These are phyloP conservation scores for Kwoniella bestiolae DNA, from an alignment of 768 basidiomycete species.

Conservation along the genomic window DNA sequence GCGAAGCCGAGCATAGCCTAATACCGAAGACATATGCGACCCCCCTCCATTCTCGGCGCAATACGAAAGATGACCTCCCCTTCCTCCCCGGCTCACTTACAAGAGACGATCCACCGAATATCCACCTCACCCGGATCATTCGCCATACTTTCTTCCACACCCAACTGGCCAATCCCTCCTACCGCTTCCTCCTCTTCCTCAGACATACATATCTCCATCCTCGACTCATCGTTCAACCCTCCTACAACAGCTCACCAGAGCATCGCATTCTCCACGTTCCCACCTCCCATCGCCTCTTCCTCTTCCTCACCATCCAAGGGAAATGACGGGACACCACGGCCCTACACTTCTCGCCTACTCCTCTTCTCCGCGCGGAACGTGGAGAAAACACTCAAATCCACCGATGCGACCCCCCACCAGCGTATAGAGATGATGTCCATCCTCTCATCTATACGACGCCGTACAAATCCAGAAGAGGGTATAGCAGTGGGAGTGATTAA, in stretches of 20 bases:
- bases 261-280: conserved; percentile 61
- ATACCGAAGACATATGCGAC: too few species aligned
- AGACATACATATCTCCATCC: conserved; percentile 67
- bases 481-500: conserved; percentile 80
- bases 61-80: neutral
- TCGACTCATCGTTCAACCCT: conserved; percentile 93
- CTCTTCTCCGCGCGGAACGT: conserved; percentile 84
- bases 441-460: conserved; percentile 62
- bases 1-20: too few species aligned
- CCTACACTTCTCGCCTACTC: conserved; percentile 74
- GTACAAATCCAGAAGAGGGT: conserved; percentile 55
- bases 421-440: conserved; percentile 84
- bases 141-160: conserved; percentile 10
- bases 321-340: neutral
- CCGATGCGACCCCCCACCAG: conserved; percentile 75
- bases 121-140: conserved; percentile 18
- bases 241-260: conserved; percentile 84
- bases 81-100: neutral
- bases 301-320: neutral
- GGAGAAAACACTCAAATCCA: conserved; percentile 73
- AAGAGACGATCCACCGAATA: conserved; percentile 7
- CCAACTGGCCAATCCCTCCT: conserved; percentile 10
- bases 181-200: neutral
- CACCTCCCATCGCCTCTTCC: conserved; percentile 19
- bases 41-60: too few species aligned